Conservation (phyloP, 2,329 filamentous ascomycete genomes). For the Penicillium sp. region DNA sequence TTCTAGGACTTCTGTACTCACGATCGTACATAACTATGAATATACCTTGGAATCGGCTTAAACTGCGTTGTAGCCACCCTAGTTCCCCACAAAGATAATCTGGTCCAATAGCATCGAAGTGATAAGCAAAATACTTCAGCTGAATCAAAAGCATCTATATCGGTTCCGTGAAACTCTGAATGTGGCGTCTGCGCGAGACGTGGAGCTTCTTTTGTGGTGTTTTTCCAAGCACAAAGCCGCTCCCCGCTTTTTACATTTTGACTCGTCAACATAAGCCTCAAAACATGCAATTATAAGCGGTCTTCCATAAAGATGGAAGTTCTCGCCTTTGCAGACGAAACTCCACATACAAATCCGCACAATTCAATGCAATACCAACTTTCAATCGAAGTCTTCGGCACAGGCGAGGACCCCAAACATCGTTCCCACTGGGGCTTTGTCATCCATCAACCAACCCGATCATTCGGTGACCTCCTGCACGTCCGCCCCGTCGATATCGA, state of each 20-base stretch:
- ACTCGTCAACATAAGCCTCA: not conserved
- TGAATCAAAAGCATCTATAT: not conserved
- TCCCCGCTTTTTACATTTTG: not conserved
- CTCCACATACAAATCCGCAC: not conserved
- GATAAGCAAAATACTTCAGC: not conserved
- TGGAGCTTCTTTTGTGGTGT: slow-evolving; percentile 2
- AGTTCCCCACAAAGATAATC: not conserved
- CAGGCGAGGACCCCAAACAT: slow-evolving; percentile 21
- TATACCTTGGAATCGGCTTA: not conserved
- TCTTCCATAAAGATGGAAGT: not conserved
- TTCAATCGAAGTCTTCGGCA: slow-evolving; percentile 24
- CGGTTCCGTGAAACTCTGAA: not conserved
- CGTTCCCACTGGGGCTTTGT: slow-evolving; percentile 28
- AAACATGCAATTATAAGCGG: not conserved
- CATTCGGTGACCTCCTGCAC: slow-evolving; percentile 28
- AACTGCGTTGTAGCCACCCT: not conserved
- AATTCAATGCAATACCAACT: slow-evolving; percentile 16
- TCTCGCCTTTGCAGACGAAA: not conserved
- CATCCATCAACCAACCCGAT: slow-evolving; percentile 18
- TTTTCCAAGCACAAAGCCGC: not conserved
- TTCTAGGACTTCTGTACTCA: not conserved
- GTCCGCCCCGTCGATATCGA: slow-evolving; percentile 23
- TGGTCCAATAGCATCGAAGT: not conserved
- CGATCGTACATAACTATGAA: not conserved
- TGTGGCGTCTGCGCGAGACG: slow-evolving; percentile 1